Conservation (phyloP, 2,329 filamentous ascomycete genomes). For the Venturia oleaginea region DNA sequence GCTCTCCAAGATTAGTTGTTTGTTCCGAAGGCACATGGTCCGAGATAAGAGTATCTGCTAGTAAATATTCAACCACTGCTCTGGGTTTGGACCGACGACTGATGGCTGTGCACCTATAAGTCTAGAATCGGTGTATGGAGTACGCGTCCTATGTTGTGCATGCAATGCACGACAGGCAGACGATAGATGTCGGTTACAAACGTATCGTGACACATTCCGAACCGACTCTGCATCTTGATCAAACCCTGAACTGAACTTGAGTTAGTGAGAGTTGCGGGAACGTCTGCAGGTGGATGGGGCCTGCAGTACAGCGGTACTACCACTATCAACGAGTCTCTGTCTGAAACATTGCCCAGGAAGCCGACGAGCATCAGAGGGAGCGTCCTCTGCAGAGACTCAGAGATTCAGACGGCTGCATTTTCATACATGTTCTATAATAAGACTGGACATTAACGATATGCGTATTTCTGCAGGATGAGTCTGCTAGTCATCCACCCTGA, state of each 20-base stretch:
- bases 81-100: neutral
- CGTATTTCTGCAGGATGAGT: neutral
- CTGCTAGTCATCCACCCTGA: neutral
- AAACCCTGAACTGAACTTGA: too few species aligned
- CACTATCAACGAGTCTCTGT: neutral
- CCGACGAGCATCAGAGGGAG: neutral
- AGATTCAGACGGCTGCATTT: neutral
- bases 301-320: neutral
- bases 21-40: neutral
- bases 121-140: neutral
- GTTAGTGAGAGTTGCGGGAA: neutral
- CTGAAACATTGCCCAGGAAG: neutral
- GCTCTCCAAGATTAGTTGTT: too few species aligned
- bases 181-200: neutral
- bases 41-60: neutral
- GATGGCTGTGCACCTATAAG: neutral
- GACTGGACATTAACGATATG: too few species aligned
- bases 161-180: neutral
- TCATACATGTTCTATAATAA: neutral
- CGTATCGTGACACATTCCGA: neutral
- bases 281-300: neutral
- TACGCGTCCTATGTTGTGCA: neutral
- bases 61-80: neutral
- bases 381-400: neutral
- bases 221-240: neutral